Percentiles rank a stretch among this genome's conserved stretches.
phyloP scores from a whole-genome alignment of 2,329 filamentous ascomycete species.

The Westerdykella ornata region DNA sequence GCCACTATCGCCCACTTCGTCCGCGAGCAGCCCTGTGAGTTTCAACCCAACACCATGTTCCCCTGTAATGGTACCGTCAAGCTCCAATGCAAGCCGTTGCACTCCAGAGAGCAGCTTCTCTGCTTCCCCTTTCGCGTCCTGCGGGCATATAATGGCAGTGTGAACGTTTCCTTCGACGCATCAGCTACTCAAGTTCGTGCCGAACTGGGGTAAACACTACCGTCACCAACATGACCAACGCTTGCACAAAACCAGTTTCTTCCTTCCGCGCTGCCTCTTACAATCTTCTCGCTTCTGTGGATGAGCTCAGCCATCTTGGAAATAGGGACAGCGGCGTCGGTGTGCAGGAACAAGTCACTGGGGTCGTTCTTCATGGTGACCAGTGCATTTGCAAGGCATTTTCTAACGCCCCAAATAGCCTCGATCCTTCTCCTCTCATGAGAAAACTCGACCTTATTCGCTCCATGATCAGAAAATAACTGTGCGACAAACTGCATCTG shows the following conservation, averaged over 20 bases:
- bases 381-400: constrained; percentile 64
- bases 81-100: constrained; percentile 68
- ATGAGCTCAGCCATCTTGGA: constrained; percentile 64
- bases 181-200: neutral
- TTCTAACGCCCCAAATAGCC: constrained; percentile 66
- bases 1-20: constrained; percentile 66
- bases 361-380: constrained; percentile 56
- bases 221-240: constrained; percentile 67
- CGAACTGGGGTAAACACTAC: constrained; percentile 21
- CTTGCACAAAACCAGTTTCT: constrained; percentile 40
- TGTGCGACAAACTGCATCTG: constrained; percentile 61
- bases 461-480: constrained; percentile 50
- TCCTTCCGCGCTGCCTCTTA: constrained; percentile 49
- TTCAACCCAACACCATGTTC: constrained; percentile 79
- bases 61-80: constrained; percentile 78
- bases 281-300: constrained; percentile 62
- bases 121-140: constrained; percentile 17
- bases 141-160: constrained; percentile 25
- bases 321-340: constrained; percentile 71
- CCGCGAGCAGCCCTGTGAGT: constrained; percentile 70
- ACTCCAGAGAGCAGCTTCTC: constrained; percentile 48
- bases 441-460: constrained; percentile 60
- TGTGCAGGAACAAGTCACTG: constrained; percentile 60
- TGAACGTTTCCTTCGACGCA: constrained; percentile 28
- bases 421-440: constrained; percentile 53